Evolutionary conservation across 2,329 filamentous ascomycete genomes (phyloP).

Genomic region (Penicillium olsonii): DNA sequence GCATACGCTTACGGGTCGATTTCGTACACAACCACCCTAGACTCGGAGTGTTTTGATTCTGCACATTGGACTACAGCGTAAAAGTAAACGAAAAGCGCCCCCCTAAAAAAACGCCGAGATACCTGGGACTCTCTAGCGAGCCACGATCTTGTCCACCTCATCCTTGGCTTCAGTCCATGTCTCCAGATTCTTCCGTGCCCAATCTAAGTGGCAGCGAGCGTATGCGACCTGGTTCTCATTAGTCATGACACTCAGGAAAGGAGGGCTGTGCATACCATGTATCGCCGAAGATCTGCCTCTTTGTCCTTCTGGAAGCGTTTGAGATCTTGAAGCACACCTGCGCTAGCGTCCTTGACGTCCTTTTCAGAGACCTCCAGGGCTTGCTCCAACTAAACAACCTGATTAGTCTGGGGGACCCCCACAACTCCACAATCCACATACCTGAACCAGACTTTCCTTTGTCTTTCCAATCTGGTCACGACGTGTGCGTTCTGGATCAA

Average conservation of each 20-base stretch:
- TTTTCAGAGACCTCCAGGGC: conserved; percentile 84
- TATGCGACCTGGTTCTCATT: conserved; percentile 70
- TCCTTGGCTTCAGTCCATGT: conserved; percentile 89
- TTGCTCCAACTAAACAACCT: conserved; percentile 71
- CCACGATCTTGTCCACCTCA: conserved; percentile 82
- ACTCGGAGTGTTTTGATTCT: background rate
- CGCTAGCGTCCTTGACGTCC: conserved; percentile 90
- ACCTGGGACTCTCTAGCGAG: conserved; percentile 27
- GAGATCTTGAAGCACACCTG: conserved; percentile 83
- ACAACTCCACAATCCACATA: conserved; percentile 27
- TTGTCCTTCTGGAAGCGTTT: conserved; percentile 94
- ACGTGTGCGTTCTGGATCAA: conserved; percentile 89
- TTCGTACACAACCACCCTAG: background rate
- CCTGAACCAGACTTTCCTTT: conserved; percentile 73
- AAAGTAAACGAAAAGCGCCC: background rate
- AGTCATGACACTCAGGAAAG: conserved; percentile 3
- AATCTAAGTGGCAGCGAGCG: conserved; percentile 88
- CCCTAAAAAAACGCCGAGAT: background rate
- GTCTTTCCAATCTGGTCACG: conserved; percentile 96
- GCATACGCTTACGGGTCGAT: background rate
- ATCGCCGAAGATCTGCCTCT: conserved; percentile 87
- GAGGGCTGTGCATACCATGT: conserved; percentile 71
- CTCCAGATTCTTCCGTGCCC: conserved; percentile 87
- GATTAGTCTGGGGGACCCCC: conserved; percentile 1
- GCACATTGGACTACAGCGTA: background rate